Evolutionary conservation across 768 basidiomycete species (phyloP), one percentile per base, ranked within the genome.

Genomic region (Cystobasidium tubakii): DNA sequence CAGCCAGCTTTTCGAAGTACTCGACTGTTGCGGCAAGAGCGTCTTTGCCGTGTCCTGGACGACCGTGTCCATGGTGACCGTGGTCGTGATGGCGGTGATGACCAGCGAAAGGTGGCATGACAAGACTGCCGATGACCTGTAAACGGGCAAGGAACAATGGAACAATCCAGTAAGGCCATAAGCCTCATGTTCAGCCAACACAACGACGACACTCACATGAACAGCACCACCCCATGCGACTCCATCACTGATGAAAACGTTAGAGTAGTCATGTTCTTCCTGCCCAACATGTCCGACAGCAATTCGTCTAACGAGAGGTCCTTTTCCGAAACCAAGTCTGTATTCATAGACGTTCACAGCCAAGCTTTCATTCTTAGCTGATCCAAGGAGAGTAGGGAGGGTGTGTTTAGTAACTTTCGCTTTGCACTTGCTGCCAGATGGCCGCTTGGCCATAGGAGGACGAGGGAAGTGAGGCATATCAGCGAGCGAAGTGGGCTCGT

Each of bases 211-310:
- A 77, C 80, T 65, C 15, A 81, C 82, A 75, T 83, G 83, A 55
- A 79, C 77, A 17, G 81, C 83, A 64, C 82, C 83, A 73, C 81
- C 81, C 10, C 79, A 76, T 23, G 82, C 83, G 7, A 81, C 81
- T 17, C 81, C 76, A 66, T 83, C 83, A 62, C 77, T 73, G 33
- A 79, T 79, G n/a, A 78, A 75, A 33, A 80, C 82, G 15, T 80
- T 73, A 76, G 79, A 79, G 29, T 33, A 46, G 33, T 62, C 50
- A 39, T 39, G 31, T 29, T 27, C 54, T 17, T 50, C 17, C 34
- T 74, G 44, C n/a, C 67, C 60, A 2, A 36, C 46, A 34, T 53
- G 21, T 0, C 65, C 62, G 42, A 79, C 74, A 63, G 76, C 50
- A 36, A 79, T 50, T 12, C 31, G 31, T 19, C 76, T 62, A 33